Percentiles rank a stretch among this genome's conserved stretches.
phyloP scores from a whole-genome alignment of 2,329 filamentous ascomycete genomes.

The Cladosporium cucumerinum region DNA sequence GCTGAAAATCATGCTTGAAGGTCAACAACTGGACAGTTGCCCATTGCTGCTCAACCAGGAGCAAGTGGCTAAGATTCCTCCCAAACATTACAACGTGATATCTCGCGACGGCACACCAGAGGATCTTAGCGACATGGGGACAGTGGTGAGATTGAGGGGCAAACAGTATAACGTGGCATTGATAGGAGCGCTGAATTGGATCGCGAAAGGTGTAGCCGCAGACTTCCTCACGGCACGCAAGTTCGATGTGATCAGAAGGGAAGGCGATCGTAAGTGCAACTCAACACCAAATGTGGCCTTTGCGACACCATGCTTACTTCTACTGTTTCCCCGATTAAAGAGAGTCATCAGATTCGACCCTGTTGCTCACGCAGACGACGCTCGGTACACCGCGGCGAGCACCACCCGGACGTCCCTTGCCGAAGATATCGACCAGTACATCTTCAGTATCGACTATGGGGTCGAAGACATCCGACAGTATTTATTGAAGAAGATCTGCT shows the following conservation, averaged over 20 bases:
- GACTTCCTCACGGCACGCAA: neutral
- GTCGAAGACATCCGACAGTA: neutral
- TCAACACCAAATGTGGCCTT: neutral
- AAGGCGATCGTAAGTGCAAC: neutral
- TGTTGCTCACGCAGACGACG: neutral
- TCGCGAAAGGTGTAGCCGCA: neutral
- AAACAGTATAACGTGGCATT: neutral
- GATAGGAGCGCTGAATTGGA: neutral
- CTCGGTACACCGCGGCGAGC: neutral
- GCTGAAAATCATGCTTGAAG: neutral
- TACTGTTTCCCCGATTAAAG: neutral
- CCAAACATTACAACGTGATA: neutral
- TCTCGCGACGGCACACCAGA: neutral
- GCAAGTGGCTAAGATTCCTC: neutral
- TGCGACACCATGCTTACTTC: neutral
- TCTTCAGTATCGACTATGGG: neutral
- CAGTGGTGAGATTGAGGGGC: neutral
- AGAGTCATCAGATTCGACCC: neutral
- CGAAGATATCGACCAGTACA: neutral
- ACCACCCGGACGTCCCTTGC: neutral
- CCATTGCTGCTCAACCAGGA: neutral
- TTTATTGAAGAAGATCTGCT: neutral
- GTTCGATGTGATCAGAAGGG: neutral
- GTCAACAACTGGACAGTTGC: neutral
- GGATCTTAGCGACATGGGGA: neutral